phyloP scores from a whole-genome alignment of 768 basidiomycete species.

The Mycena epipterygia region DNA sequence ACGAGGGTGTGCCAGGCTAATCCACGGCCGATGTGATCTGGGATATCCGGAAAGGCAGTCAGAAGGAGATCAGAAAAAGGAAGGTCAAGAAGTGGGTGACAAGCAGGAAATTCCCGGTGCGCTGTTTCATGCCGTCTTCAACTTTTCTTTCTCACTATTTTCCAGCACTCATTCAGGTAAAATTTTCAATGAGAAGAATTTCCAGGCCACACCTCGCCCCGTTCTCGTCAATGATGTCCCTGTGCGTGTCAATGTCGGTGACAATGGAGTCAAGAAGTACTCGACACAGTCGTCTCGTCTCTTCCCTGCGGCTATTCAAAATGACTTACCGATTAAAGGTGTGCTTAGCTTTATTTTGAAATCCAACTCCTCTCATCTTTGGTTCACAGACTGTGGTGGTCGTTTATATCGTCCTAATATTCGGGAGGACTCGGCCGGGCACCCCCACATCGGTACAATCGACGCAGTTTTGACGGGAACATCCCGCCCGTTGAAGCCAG shows the following conservation, averaged over 20 bases:
- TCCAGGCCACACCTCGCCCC: background rate
- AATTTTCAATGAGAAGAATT: conserved; percentile 4
- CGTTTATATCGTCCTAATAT: conserved; percentile 11
- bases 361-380: background rate
- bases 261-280: background rate
- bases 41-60: no score
- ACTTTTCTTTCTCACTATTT: background rate
- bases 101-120: background rate
- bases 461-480: background rate
- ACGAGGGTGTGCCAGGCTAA: no score
- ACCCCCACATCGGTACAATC: conserved; percentile 15
- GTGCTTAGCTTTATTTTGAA: background rate
- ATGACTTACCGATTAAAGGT: conserved; percentile 26
- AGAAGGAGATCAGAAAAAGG: no score
- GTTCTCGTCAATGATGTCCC: conserved; percentile 5
- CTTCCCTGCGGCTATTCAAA: conserved; percentile 7
- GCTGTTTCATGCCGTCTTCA: background rate
- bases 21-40: no score
- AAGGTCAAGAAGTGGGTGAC: no score
- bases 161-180: conserved; percentile 5
- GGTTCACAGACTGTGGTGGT: conserved; percentile 2
- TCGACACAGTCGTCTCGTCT: background rate
- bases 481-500: background rate
- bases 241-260: background rate
- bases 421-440: background rate